These are phyloP conservation scores for Auxenochlorella pyrenoidosa DNA, from an alignment of 139 green algal genomes.

Conservation along the genomic window DNA sequence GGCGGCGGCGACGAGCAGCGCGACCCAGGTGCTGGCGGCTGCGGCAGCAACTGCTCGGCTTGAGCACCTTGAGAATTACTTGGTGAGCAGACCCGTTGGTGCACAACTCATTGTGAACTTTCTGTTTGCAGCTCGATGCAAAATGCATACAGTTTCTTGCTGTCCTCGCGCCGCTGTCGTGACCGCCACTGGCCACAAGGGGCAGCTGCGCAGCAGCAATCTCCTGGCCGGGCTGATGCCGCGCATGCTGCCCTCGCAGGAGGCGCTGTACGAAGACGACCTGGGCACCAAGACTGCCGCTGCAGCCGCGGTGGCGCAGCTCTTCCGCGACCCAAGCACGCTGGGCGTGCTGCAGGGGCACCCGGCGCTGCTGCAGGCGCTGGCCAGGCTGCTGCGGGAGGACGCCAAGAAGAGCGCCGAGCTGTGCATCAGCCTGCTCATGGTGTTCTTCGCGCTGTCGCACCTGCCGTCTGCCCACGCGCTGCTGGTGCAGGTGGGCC, in stretches of 20 bases:
- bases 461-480: slow-evolving; percentile 81
- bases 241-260: slow-evolving; percentile 42
- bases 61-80: slow-evolving; percentile 72
- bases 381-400: slow-evolving; percentile 82
- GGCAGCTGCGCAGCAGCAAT: background rate
- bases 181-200: background rate
- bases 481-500: slow-evolving; percentile 41
- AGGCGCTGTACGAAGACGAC: slow-evolving; percentile 85
- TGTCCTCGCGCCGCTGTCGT: too few species aligned
- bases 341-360: slow-evolving; percentile 75
- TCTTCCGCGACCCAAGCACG: slow-evolving; percentile 68
- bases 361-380: slow-evolving; percentile 76
- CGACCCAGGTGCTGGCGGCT: background rate
- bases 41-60: slow-evolving; percentile 24
- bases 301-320: slow-evolving; percentile 68
- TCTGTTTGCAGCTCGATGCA: background rate
- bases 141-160: too few species aligned
- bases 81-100: slow-evolving; percentile 49
- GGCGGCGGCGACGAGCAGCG: background rate
- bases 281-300: slow-evolving; percentile 67
- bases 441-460: slow-evolving; percentile 81
- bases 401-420: slow-evolving; percentile 83
- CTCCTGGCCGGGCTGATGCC: background rate
- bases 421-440: slow-evolving; percentile 77
- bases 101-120: too few species aligned